Base-by-base conservation (phyloP, 345 rosid species). In the Populus davidiana region DNA sequence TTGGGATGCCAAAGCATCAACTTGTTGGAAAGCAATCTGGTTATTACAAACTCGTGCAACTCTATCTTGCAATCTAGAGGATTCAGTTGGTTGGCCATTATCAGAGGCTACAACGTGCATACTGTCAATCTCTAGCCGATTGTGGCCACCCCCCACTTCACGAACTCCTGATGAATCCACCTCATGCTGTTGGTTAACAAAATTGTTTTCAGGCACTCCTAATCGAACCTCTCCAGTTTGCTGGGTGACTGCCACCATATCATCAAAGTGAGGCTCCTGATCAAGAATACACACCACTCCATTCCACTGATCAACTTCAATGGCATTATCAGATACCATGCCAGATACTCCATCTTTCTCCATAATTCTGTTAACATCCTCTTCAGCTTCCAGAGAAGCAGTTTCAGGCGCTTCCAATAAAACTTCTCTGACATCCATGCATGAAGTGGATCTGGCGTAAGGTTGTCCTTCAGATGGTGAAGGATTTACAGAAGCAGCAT, bases 41-140 rank as follows among this genome's bases (percentile, higher is more conserved):
- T 44, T 76, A 69, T 66, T 87, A 78, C 20, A 72, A 62, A 61
- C 54, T 25, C 59, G 75, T 77, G 82, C 82, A 69, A 73, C 76
- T 78, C 82, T 79, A 76, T 69, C 78, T 74, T 75, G 83, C 25
- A 59, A 74, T 80, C 61, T 82, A 79, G 86, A 76, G 67, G 84
- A 80, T 75, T 83, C 35, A n/a, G 74, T 65, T 43, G 78, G 82
- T 52, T 52, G 23, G 7, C 41, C 14, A 44, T 16, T 44, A 70
- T 17, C 47, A n/a, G 72, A 14, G 72, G 69, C 14, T 8, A 6
- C 61, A 6, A n/a, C 9, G 27, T 21, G 29, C 18, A 36, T 33
- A n/a, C 47, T 49, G 52, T 14, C 44, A 8, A 67, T 67, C 72
- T 67, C 56, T 74, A 3, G 38, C 21, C 25, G 54, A 43, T 25